Percentiles rank a stretch among this genome's conserved stretches.
Conservation (phyloP, 768 basidiomycete species). For the Polyporus arcularius region DNA sequence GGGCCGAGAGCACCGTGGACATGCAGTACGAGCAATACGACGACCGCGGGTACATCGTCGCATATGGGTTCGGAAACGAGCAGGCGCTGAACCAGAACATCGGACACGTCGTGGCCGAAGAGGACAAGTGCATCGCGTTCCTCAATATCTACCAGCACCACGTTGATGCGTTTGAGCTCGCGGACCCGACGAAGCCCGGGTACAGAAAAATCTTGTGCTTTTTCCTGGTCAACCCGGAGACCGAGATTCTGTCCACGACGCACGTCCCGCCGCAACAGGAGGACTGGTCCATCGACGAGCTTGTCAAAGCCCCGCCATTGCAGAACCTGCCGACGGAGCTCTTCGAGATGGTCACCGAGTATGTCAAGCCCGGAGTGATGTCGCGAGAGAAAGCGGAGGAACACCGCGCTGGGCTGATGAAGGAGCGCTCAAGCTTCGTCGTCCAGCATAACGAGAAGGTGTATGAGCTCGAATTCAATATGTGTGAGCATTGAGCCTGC, state of each 20-base stretch:
- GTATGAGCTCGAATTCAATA: slow-evolving; percentile 12
- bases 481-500: slow-evolving; percentile 11
- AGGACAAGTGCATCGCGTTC: slow-evolving; percentile 35
- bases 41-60: neutral
- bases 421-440: slow-evolving; percentile 16
- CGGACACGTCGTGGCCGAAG: slow-evolving; percentile 30
- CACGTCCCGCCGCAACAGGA: slow-evolving; percentile 34
- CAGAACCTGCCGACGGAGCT: slow-evolving; percentile 20
- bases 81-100: slow-evolving; percentile 21
- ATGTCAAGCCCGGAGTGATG: neutral
- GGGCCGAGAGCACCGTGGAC: neutral
- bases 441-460: slow-evolving; percentile 1
- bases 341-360: slow-evolving; percentile 13
- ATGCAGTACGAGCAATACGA: slow-evolving; percentile 6
- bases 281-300: slow-evolving; percentile 23
- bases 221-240: slow-evolving; percentile 39
- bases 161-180: slow-evolving; percentile 36
- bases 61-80: slow-evolving; percentile 1
- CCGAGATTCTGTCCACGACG: slow-evolving; percentile 31
- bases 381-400: slow-evolving; percentile 8
- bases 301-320: neutral
- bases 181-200: slow-evolving; percentile 36
- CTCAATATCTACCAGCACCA: slow-evolving; percentile 41
- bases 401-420: slow-evolving; percentile 17
- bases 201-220: slow-evolving; percentile 40